Base-by-base conservation (phyloP, 345 rosid genomes). In the Eucalyptus marginata region DNA sequence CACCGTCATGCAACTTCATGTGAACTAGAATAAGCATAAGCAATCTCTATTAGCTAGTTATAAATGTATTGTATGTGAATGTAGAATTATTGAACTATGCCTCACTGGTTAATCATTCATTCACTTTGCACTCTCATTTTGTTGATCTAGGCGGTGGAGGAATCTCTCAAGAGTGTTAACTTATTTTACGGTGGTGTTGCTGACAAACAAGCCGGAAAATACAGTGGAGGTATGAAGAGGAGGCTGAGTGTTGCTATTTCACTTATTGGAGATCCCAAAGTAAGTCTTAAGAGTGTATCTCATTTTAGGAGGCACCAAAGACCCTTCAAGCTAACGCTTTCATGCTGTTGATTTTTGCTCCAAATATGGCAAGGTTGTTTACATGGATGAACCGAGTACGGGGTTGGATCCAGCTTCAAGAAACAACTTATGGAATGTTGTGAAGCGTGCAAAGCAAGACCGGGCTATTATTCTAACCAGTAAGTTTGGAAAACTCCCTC, bases 221-320 rank as follows among this genome's bases (percentile, higher is more conserved):
- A 97, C 90, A 98, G 99, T 52, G 99, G 99, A 87, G 99, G 99
- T 66, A 97, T 98, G 99, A 98, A 98, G 92, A 95, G 99, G 92
- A 94, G 99, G 92, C 98, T 98, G 25, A 98, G 99, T 89, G 99
- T 97, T 87, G 98, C 99, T 81, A 97, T 98, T 86, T 98, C 99
- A 58, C 94, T 97, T 88, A 98, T 98, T 44, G 99, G 99, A 49
- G 94, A 95, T 89, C 99, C 99, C 86, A 97, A 94, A 93, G 99
- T 96, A 92, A 44, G 91, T 85, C 46, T 88, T 40, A 13, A 13
- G n/a, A 64, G 14, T 18, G 46, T 76, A 76, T 76, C 14, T 36
- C 83, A 36, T 18, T 36, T 76, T 36, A 76, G 83, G 24, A 36
- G 7, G 76, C 40, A 64, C 76, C 40, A 64, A n/a, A 76, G 25